These are phyloP conservation scores for Capsicum pubescens DNA, from an alignment of 257 asterid genomes.

Conservation along the genomic window DNA sequence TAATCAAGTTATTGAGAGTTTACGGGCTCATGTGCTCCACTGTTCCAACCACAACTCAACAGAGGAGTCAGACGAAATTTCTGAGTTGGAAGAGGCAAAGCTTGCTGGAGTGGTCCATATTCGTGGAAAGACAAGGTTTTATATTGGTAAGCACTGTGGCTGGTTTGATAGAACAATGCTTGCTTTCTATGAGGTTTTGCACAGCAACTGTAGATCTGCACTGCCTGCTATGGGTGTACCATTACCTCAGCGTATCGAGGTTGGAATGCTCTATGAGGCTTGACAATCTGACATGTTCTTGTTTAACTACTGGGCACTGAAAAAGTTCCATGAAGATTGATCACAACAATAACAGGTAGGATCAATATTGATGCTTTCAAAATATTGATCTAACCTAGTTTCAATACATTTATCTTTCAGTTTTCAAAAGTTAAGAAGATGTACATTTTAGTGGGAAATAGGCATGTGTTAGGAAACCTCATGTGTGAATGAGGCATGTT, in stretches of 20 bases:
- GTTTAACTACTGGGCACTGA: background rate
- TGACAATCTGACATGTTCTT: background rate
- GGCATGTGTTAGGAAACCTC: background rate
- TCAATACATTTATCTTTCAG: background rate
- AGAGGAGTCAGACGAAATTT: background rate
- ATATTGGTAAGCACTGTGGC: constrained; percentile 53
- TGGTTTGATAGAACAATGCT: constrained; percentile 54
- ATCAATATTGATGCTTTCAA: background rate
- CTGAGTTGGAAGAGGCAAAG: constrained; percentile 38
- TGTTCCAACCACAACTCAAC: constrained; percentile 16
- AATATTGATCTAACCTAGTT: background rate
- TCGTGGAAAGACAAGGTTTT: constrained; percentile 48
- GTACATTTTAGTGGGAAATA: background rate
- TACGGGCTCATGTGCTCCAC: constrained; percentile 35
- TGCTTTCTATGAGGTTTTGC: constrained; percentile 58
- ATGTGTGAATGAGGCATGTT: background rate
- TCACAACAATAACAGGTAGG: constrained; percentile 10
- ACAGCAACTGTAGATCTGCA: constrained; percentile 64
- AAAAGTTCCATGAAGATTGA: background rate
- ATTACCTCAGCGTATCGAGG: constrained; percentile 59
- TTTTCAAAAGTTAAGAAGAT: background rate
- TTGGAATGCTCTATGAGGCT: constrained; percentile 62
- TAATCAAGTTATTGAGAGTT: constrained; percentile 36
- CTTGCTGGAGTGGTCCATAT: constrained; percentile 57
- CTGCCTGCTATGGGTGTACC: constrained; percentile 53